A percentile compares a stretch with the other conserved stretches of the same genome.
phyloP scores from a whole-genome alignment of 306 rosid species.

The Mimosa bimucronata region DNA sequence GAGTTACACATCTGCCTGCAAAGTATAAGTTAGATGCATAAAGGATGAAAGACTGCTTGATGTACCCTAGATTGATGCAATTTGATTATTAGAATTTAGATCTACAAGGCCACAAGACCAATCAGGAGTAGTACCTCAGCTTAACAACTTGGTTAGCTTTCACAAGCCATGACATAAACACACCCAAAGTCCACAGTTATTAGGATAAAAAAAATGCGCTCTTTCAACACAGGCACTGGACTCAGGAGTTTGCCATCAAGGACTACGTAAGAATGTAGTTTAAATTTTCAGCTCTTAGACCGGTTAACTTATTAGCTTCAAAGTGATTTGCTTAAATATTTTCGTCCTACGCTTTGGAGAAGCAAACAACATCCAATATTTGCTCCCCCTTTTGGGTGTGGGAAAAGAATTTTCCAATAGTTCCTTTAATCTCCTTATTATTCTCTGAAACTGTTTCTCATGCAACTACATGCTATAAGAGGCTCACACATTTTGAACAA shows the following conservation, averaged over 20 bases:
- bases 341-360: not conserved
- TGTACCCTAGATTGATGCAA: not conserved
- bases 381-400: not conserved
- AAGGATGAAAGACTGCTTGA: constrained; percentile 38
- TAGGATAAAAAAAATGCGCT: not conserved
- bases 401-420: not conserved
- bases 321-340: constrained; percentile 1
- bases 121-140: constrained; percentile 4
- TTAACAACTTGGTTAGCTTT: not conserved
- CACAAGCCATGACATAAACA: constrained; percentile 6
- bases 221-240: not conserved
- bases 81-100: not conserved
- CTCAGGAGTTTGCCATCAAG: not conserved
- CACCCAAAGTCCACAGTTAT: constrained; percentile 4
- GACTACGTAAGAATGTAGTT: constrained; percentile 5
- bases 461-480: constrained; percentile 2
- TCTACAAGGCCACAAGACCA: not conserved
- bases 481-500: not conserved
- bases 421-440: not conserved
- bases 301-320: not conserved
- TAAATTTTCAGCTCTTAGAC: constrained; percentile 1
- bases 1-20: constrained; percentile 83
- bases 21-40: constrained; percentile 57
- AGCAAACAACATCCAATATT: constrained; percentile 4
- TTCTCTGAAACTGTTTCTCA: not conserved